Evolutionary conservation across 106 monocot species (phyloP).

Genomic region (Dioscorea dumetorum): DNA sequence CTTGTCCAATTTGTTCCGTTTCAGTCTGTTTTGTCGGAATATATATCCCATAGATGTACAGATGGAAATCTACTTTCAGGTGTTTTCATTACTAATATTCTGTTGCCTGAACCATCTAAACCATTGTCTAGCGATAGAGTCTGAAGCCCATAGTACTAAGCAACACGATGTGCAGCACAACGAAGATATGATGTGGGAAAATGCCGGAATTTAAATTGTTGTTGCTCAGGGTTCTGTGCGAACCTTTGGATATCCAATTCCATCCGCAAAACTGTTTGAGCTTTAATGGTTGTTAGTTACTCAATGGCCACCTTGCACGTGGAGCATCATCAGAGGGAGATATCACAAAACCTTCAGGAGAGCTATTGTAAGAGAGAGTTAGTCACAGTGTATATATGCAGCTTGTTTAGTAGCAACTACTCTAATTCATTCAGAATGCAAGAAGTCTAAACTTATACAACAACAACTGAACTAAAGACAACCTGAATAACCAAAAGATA

Average conservation of each 20-base stretch:
- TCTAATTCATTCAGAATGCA: no score
- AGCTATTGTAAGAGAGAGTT: no score
- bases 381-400: no score
- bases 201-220: constrained; percentile 87
- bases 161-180: constrained; percentile 90
- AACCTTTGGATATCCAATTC: constrained; percentile 89
- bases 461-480: no score
- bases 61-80: constrained; percentile 53
- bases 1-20: constrained; percentile 25
- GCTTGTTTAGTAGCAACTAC: no score
- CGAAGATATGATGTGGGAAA: constrained; percentile 84
- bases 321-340: no score
- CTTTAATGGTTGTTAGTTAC: no score
- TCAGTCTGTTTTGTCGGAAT: constrained; percentile 52
- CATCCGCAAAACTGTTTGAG: constrained; percentile 77
- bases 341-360: no score
- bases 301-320: no score
- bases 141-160: constrained; percentile 85
- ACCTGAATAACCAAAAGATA: no score
- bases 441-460: no score
- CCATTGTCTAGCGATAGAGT: constrained; percentile 53
- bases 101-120: constrained; percentile 43
- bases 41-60: constrained; percentile 60
- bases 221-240: constrained; percentile 53
- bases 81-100: constrained; percentile 67